Base-by-base conservation (phyloP, 192 early-diverging fungal genomes). In the Coemansia sp. region DNA sequence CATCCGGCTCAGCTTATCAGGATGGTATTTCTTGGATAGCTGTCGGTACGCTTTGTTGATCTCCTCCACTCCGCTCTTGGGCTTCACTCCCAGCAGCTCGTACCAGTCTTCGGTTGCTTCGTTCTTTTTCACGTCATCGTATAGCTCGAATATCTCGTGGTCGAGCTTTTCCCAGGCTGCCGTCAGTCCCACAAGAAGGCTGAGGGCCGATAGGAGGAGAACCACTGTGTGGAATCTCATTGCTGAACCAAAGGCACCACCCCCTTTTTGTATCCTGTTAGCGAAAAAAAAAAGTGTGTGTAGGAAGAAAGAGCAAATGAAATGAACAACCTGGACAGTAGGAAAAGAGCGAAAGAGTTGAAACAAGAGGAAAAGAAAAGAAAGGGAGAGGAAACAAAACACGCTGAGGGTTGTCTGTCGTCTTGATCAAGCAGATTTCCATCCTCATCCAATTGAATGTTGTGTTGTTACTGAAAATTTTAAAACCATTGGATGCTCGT, bases 61-160 rank as follows among this genome's bases (percentile, higher is more conserved):
- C 12, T 90, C 89, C 8, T 67, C 55, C 52, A 84, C 76, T 3
- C 68, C 65, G 41, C 88, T 85, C 54, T 84, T 80, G 55, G 85
- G 73, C 18, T 76, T 63, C 16, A 90, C 68, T 3, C 80, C 78
- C 49, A 93, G 72, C 70, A 88, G 86, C 47, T 84, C 87, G 71
- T 91, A 93, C 84, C 90, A 91, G 75, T 60, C 78, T 59, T 62
- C 79, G 60, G 62, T 88, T 12, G 41, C 80, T 83, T 84, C 75
- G 67, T 75, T 85, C 59, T 80, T 85, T 71, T 90, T 89, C 55
- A 93, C 75, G 37, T 86, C 85, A 75, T 93, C 91, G 45, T 89
- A 86, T 61, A 93, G 87, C 83, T 91, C 90, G 77, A 93, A 93
- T 65, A 93, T 93, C 72, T 91, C 90, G 74, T 90, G 89, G 72